phyloP scores from a whole-genome alignment of 176 grass and related monocot genomes.

The Paspalum vaginatum region DNA sequence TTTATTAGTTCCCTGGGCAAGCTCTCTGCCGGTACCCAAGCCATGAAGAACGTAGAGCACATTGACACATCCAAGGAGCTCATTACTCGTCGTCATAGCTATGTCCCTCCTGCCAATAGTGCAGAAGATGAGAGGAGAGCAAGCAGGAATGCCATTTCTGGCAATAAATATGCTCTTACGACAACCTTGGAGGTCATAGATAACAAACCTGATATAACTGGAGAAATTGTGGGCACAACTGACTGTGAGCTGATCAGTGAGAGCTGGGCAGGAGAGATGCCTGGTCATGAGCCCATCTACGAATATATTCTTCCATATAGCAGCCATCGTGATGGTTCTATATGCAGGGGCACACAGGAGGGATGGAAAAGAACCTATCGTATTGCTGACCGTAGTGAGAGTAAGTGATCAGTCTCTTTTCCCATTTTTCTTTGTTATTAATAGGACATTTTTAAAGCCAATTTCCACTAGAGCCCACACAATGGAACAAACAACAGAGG shows the following conservation, averaged over 20 bases:
- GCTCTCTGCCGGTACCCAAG: neutral
- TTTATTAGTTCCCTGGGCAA: neutral
- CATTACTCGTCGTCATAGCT: neutral
- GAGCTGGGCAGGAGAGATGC: neutral
- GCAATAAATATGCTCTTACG: neutral
- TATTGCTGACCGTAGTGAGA: constrained; percentile 8
- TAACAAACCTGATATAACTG: neutral
- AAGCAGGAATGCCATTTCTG: neutral
- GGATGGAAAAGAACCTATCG: neutral
- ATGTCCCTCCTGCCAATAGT: neutral
- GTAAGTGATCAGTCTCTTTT: constrained; percentile 22
- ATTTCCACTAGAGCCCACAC: neutral
- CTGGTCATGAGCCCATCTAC: neutral
- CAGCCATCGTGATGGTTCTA: constrained; percentile 27
- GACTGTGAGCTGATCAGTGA: neutral
- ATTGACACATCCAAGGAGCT: neutral
- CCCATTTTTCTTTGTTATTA: neutral
- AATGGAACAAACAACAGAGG: no score
- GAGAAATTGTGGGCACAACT: neutral
- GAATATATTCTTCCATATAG: neutral
- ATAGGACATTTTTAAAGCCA: neutral
- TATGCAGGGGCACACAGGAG: neutral
- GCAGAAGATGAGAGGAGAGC: neutral
- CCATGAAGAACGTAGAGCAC: neutral
- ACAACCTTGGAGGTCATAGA: neutral